A percentile compares a stretch with the other conserved stretches of the same genome.
Conservation (phyloP, 805 yeast species). For the Saturnispora besseyi region DNA sequence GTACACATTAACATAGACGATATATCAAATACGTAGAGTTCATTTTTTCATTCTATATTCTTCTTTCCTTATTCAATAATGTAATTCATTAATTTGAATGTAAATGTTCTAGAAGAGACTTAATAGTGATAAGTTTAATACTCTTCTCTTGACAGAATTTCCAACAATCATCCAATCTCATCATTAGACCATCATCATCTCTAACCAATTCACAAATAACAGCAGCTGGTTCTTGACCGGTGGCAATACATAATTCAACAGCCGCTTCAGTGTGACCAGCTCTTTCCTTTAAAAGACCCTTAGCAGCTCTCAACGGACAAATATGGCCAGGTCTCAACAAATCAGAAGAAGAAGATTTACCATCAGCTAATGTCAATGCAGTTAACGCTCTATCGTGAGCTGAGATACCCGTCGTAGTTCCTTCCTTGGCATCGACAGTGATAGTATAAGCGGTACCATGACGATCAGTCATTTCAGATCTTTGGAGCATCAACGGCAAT, state of each 20-base stretch:
- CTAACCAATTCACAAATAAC: slow-evolving; percentile 91
- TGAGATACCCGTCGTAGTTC: slow-evolving; percentile 94
- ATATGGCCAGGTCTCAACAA: slow-evolving; percentile 92
- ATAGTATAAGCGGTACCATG: slow-evolving; percentile 97
- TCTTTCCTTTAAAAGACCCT: slow-evolving; percentile 73
- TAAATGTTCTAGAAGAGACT: slow-evolving; percentile 55
- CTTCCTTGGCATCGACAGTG: slow-evolving; percentile 76
- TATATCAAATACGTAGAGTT: background rate
- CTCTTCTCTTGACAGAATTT: slow-evolving; percentile 53
- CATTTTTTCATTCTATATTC: background rate
- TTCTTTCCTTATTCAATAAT: no score
- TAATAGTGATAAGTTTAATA: slow-evolving; percentile 70
- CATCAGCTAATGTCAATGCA: slow-evolving; percentile 58
- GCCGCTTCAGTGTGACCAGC: slow-evolving; percentile 98
- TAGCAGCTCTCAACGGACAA: slow-evolving; percentile 83
- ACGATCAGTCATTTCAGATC: slow-evolving; percentile 50
- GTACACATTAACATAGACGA: background rate
- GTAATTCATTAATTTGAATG: slow-evolving; percentile 15
- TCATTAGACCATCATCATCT: slow-evolving; percentile 92
- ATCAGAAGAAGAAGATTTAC: slow-evolving; percentile 46
- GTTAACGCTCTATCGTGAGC: slow-evolving; percentile 92
- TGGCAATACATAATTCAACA: slow-evolving; percentile 71
- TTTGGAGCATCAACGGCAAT: slow-evolving; percentile 65
- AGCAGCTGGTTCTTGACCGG: slow-evolving; percentile 77
- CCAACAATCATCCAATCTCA: slow-evolving; percentile 81